Percentiles rank a stretch among this genome's conserved stretches.
These are phyloP conservation scores for Salvia miltiorrhiza DNA, from an alignment of 257 asterid species.

Conservation along the genomic window DNA sequence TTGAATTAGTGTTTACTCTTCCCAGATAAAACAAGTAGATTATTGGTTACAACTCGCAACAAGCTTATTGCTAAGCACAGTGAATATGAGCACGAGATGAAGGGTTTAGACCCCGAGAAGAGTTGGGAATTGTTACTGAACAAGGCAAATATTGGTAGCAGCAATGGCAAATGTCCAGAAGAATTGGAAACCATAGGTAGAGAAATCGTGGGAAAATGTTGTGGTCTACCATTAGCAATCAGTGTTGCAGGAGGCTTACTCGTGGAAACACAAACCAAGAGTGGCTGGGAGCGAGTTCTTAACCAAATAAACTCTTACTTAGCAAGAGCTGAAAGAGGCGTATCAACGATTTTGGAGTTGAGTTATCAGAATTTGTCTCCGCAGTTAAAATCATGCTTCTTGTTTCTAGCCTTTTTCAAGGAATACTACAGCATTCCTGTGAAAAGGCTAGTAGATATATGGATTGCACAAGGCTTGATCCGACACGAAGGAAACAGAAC, in stretches of 20 bases:
- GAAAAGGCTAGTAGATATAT: slow-evolving; percentile 4
- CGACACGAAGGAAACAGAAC: not conserved
- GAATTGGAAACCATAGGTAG: slow-evolving; percentile 17
- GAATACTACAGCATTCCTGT: slow-evolving; percentile 12
- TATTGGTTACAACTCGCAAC: too few relatives aligned
- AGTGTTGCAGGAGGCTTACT: slow-evolving; percentile 20
- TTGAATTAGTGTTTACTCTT: not conserved
- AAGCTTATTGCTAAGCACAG: not conserved
- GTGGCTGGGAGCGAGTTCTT: too few relatives aligned
- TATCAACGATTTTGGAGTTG: too few relatives aligned
- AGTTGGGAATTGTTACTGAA: slow-evolving; percentile 29
- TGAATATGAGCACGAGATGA: not conserved
- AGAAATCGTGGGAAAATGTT: slow-evolving; percentile 20
- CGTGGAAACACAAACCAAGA: too few relatives aligned
- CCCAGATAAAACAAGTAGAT: not conserved
- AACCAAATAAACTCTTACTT: too few relatives aligned
- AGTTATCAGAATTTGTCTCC: too few relatives aligned
- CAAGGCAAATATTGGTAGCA: not conserved
- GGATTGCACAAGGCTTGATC: slow-evolving; percentile 28
- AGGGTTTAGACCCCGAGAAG: not conserved
- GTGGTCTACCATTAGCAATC: slow-evolving; percentile 33
- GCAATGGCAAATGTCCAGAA: not conserved
- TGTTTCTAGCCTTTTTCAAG: slow-evolving; percentile 4
- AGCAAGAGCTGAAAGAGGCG: too few relatives aligned
- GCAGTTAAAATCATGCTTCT: slow-evolving; percentile 17